phyloP scores from a whole-genome alignment of 2,329 filamentous ascomycete genomes.

The Dactylellina sp. region DNA sequence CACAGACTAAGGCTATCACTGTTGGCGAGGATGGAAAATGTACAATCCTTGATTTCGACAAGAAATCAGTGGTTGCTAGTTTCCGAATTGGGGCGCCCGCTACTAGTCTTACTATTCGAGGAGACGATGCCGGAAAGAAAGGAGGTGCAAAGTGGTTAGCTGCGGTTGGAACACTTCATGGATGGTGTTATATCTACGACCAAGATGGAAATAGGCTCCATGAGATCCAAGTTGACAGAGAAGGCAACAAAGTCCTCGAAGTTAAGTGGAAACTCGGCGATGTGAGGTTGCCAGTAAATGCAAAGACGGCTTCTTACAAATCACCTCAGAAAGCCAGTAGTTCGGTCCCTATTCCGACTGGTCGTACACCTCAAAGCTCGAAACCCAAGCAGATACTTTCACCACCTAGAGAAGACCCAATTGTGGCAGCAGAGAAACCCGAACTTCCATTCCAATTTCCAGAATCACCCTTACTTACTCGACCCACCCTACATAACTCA shows the following conservation, averaged over 20 bases:
- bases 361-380: conserved; percentile 16
- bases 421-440: conserved; percentile 51
- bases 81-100: conserved; percentile 60
- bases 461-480: conserved; percentile 30
- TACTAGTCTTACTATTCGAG: conserved; percentile 58
- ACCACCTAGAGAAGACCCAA: conserved; percentile 31
- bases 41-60: conserved; percentile 60
- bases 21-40: conserved; percentile 60
- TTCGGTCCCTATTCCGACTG: conserved; percentile 1
- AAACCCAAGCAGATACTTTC: conserved; percentile 16
- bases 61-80: conserved; percentile 58
- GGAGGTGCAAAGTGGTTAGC: conserved; percentile 58
- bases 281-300: conserved; percentile 35
- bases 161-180: conserved; percentile 60
- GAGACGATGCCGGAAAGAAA: conserved; percentile 45
- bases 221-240: conserved; percentile 58
- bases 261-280: conserved; percentile 59
- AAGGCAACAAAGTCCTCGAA: conserved; percentile 59
- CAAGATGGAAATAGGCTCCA: conserved; percentile 59
- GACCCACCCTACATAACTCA: conserved; percentile 15
- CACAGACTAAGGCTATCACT: conserved; percentile 59
- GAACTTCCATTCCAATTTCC: conserved; percentile 42
- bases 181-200: conserved; percentile 60
- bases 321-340: conserved; percentile 30
- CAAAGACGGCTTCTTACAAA: neutral